phyloP scores from a whole-genome alignment of 139 green algal species.

The Picochlorum sp. region DNA sequence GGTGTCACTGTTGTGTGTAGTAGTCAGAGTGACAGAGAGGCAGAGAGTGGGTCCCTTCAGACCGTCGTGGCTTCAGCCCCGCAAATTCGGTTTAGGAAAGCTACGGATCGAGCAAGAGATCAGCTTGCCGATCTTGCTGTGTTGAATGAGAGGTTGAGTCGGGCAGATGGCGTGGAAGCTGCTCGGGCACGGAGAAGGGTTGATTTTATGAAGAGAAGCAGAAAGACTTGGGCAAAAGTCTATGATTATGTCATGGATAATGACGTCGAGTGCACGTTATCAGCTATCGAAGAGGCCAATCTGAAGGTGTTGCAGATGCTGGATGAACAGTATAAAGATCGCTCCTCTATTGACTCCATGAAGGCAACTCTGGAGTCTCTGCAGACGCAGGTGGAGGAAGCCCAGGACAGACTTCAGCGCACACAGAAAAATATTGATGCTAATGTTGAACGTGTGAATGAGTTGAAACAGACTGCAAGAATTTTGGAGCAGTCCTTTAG shows the following conservation, averaged over 20 bases:
- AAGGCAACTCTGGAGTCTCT: constrained; percentile 43
- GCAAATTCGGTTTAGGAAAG: constrained; percentile 45
- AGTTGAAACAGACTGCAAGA: constrained; percentile 59
- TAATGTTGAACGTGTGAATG: constrained; percentile 61
- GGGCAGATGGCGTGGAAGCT: background rate
- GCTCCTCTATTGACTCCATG: constrained; percentile 42
- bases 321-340: constrained; percentile 45
- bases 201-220: constrained; percentile 54
- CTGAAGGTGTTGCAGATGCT: constrained; percentile 50
- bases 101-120: constrained; percentile 34
- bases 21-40: background rate
- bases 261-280: constrained; percentile 63
- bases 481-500: constrained; percentile 6
- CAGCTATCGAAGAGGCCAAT: constrained; percentile 69
- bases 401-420: constrained; percentile 35
- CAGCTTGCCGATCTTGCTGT: constrained; percentile 65
- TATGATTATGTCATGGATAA: constrained; percentile 61
- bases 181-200: constrained; percentile 40
- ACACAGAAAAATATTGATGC: constrained; percentile 45
- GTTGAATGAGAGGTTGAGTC: constrained; percentile 59
- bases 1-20: background rate
- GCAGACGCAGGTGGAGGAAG: constrained; percentile 50
- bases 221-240: constrained; percentile 67
- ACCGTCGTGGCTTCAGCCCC: constrained; percentile 46
- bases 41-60: background rate